Conservation (phyloP, 441 rosid species). For the Corymbia citriodora region DNA sequence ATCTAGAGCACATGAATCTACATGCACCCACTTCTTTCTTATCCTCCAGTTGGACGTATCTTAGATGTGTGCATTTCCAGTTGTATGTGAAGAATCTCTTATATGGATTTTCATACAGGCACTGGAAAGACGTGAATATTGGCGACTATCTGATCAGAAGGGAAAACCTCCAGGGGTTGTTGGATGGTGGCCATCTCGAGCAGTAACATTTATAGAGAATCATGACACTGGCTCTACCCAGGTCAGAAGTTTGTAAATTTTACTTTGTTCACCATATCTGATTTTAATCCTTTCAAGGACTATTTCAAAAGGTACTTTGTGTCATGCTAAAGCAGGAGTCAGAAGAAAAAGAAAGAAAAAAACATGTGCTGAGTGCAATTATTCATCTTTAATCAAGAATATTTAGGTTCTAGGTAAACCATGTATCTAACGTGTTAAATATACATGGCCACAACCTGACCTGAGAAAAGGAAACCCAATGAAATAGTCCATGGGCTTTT, state of each 20-base stretch:
- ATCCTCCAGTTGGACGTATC: not conserved
- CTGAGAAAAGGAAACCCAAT: not conserved
- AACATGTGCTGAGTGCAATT: not conserved
- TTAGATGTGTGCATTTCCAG: not conserved
- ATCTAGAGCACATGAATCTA: not conserved
- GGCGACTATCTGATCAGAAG: slow-evolving; percentile 86
- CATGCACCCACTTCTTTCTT: not conserved
- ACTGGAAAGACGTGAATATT: slow-evolving; percentile 77
- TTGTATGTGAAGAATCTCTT: not conserved
- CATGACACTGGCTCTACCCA: slow-evolving; percentile 99
- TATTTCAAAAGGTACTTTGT: not conserved
- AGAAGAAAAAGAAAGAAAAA: not conserved
- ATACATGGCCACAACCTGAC: not conserved
- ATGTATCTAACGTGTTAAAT: not conserved
- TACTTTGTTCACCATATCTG: not conserved
- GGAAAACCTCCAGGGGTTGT: slow-evolving; percentile 96
- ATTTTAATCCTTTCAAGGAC: not conserved
- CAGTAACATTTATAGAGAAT: slow-evolving; percentile 94
- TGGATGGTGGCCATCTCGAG: slow-evolving; percentile 99
- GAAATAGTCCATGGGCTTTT: not conserved
- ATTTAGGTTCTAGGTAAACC: not conserved
- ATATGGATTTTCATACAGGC: slow-evolving; percentile 30
- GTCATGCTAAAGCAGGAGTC: not conserved
- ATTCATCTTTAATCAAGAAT: not conserved
- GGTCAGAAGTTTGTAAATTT: slow-evolving; percentile 31